Evolutionary conservation across 2,329 filamentous ascomycete genomes (phyloP).

Genomic region (Botrytis sinoallii): DNA sequence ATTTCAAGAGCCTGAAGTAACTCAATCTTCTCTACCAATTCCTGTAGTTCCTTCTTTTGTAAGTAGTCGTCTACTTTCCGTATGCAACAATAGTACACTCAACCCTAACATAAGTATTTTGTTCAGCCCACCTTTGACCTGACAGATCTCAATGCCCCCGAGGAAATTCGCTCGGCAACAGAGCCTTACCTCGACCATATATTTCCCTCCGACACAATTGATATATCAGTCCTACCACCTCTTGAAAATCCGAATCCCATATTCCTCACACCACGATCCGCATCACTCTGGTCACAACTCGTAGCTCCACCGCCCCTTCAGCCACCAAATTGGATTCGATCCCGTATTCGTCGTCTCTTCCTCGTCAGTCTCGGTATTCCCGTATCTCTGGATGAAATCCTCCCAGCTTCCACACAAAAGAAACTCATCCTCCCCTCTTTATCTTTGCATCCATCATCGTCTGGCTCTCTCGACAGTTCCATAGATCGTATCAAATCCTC

Average conservation of each 20-base stretch:
- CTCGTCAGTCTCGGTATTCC: slow-evolving; percentile 94
- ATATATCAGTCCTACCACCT: slow-evolving; percentile 49
- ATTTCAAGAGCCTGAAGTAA: slow-evolving; percentile 57
- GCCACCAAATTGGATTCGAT: slow-evolving; percentile 96
- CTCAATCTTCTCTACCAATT: slow-evolving; percentile 38
- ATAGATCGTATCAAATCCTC: slow-evolving; percentile 39
- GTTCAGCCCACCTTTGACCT: slow-evolving; percentile 65
- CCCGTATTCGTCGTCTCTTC: slow-evolving; percentile 89
- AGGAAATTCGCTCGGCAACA: slow-evolving; percentile 59
- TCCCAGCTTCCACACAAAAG: slow-evolving; percentile 96
- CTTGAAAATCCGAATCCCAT: slow-evolving; percentile 51
- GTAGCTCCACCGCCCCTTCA: slow-evolving; percentile 92
- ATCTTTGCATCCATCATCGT: slow-evolving; percentile 48
- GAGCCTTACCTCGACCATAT: slow-evolving; percentile 65
- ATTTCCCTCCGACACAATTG: slow-evolving; percentile 58
- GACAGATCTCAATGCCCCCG: slow-evolving; percentile 54
- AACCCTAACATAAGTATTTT: slow-evolving; percentile 22
- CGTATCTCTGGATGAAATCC: slow-evolving; percentile 93
- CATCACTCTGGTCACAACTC: slow-evolving; percentile 93
- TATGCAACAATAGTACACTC: slow-evolving; percentile 18
- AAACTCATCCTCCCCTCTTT: slow-evolving; percentile 91
- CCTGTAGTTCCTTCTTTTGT: slow-evolving; percentile 43
- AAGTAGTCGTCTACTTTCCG: slow-evolving; percentile 40
- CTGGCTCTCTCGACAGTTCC: slow-evolving; percentile 44
- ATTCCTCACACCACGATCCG: slow-evolving; percentile 81